A percentile compares a stretch with the other conserved stretches of the same genome.
These are phyloP conservation scores for Filobasidium floriforme DNA, from an alignment of 768 basidiomycete species.

Conservation along the genomic window DNA sequence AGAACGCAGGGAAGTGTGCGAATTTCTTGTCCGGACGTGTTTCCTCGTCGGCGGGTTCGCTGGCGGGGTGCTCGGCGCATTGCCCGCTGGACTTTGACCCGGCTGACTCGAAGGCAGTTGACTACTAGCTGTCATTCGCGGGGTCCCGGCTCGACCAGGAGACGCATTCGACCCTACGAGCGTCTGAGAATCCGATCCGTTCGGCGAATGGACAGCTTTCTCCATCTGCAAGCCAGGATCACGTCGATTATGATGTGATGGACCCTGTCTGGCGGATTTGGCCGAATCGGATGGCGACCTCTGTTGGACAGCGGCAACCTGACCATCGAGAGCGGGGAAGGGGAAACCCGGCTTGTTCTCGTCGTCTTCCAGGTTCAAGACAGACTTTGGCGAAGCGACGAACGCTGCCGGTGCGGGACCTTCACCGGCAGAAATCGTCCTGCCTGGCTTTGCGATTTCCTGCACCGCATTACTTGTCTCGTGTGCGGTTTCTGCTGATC, in stretches of 20 bases:
- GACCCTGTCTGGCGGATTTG: no score
- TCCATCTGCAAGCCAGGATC: no score
- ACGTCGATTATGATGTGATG: no score
- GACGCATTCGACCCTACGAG: background rate
- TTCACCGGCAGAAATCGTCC: no score
- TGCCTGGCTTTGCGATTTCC: no score
- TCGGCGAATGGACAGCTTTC: background rate
- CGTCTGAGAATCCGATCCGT: background rate
- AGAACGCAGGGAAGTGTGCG: constrained; percentile 14
- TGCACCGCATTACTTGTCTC: background rate
- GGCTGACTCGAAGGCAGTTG: background rate
- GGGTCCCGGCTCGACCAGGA: background rate
- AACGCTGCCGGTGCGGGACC: background rate
- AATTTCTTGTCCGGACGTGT: constrained; percentile 18
- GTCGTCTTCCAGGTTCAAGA: constrained; percentile 4
- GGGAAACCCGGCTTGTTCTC: constrained; percentile 8
- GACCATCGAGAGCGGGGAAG: background rate
- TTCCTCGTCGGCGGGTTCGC: background rate
- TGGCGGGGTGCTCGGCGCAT: background rate
- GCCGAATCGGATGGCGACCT: background rate
- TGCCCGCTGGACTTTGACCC: background rate
- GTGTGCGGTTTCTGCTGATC: background rate
- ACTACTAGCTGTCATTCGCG: background rate
- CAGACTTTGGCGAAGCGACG: background rate
- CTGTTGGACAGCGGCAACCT: background rate